Conservation (phyloP, 2,329 filamentous ascomycete species). For the Diaporthe citri region DNA sequence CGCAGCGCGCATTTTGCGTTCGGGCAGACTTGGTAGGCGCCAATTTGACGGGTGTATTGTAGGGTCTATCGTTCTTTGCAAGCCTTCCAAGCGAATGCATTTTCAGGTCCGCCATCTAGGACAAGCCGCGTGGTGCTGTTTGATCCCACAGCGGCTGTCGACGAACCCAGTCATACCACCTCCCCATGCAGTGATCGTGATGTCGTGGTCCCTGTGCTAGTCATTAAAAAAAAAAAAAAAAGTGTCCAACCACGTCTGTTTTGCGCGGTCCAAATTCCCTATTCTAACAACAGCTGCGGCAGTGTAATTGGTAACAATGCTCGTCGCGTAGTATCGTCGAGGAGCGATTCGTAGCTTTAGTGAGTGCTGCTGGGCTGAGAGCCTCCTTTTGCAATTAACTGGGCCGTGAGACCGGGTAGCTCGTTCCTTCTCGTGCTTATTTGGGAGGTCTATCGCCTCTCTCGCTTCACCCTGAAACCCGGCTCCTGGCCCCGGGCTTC, state of each 20-base stretch:
- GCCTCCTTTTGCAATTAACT: not conserved
- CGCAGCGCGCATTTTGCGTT: not conserved
- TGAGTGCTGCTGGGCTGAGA: not conserved
- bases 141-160: conserved; percentile 24
- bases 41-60: conserved; percentile 3
- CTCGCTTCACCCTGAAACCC: conserved; percentile 20
- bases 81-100: conserved; percentile 16
- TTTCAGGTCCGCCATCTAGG: conserved; percentile 1
- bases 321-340: not conserved
- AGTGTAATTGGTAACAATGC: not conserved
- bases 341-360: not conserved
- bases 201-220: conserved; percentile 2
- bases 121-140: conserved; percentile 33
- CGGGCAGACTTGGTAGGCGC: not conserved
- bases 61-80: conserved; percentile 23
- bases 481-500: conserved; percentile 22
- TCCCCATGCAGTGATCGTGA: conserved; percentile 26
- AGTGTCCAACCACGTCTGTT: not conserved
- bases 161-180: conserved; percentile 7
- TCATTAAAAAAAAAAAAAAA: not conserved
- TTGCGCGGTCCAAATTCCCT: not conserved
- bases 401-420: not conserved
- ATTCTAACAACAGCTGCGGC: not conserved
- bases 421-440: not conserved
- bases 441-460: conserved; percentile 1